Evolutionary conservation across 345 rosid genomes (phyloP), one percentile per base, ranked within the genome.

Genomic region (Lagerstroemia speciosa): DNA sequence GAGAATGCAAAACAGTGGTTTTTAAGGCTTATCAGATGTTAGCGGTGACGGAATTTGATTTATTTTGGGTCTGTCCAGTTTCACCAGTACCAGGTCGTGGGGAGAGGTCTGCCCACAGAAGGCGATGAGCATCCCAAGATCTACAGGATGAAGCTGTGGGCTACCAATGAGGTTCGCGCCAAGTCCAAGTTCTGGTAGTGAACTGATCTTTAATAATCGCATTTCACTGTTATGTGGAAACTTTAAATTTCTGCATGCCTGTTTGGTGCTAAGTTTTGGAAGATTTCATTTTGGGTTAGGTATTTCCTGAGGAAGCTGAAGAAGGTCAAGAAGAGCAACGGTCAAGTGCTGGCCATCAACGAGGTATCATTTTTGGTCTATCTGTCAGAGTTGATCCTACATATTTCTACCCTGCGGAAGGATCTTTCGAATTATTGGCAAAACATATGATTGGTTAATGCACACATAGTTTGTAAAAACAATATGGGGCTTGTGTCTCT

Each of bases 31-130:
- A 41, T 9, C 14, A 16, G 16, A 9, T 41, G 46, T 41, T 41
- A 41, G 46, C 14, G 46, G 46, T 41, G 46, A 41, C 2, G 16
- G 46, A 41, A 0, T 41, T 41, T 6, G 15, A 5, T 4, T 41
- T 4, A 41, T 41, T 41, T 41, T 9, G 14, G 46, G n/a, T n/a
- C 14, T 16, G 46, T 1, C 46, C 73, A 70, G 73, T 70, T 62
- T 70, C 73, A 70, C 66, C 73, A 70, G 73, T 70, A 70, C 67
- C 73, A 70, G 73, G 73, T 70, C 55, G 69, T 62, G 66, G 38
- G 71, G 40, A 64, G 71, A 12, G 76, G 52, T 31, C 73, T 70
- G 61, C 73, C 73, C 67, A 62, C 73, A 1, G 73, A 48, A 40
- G 32, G 37, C 3, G 73, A 70, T 33, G 73, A 62, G 27, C 73